Base-by-base conservation (phyloP, 257 asterid species). In the Leonotis leonurus region DNA sequence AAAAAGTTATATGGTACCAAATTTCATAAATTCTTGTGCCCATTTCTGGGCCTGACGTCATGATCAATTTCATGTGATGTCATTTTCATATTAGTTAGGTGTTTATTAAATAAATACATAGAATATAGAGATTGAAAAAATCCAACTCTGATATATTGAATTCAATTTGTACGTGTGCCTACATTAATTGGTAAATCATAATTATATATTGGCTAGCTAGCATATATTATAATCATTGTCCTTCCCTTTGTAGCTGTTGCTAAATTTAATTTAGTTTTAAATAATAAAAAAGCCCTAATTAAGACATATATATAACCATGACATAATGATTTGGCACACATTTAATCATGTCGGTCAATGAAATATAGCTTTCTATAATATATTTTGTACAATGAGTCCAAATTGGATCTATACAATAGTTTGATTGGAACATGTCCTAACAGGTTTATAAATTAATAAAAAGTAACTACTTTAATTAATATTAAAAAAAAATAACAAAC, bases 41-140 rank as follows among this genome's bases (percentile, higher is more conserved):
- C 33, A 20, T 52, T 30, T 37, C 10, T 66, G 75, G 77, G 56
- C 70, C 75, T 67, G 70, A 70, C 75, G 75, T 73, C 73, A 77
- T 63, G 52, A 73, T 73, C 70, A 69, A 56, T 57, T 43, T 45
- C 17, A 35, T 14, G 72, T 73, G 77, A 70, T 68, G 75, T 73
- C 72, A 73, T 63, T 77, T 65, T 70, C 77, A 6, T 27, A 25
- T 33, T 57, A 60, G 46, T 65, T 60, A 70, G 67, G 46, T 70
- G 43, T 1, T 40, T 16, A 41, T 40, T 33, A 33, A 0, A 55
- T 14, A 58, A 21, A 30, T 9, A 14, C 3, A 27, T 16, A n/a
- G n/a, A n/a, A 30, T 8, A 33, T 33, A 49, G 22, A 22, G 17
- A 51, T 63, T 49, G 52, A 45, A 33, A 43, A 53, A 26, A 21